A percentile compares a stretch with the other conserved stretches of the same genome.
These are phyloP conservation scores for Verticillium zaregamsianum DNA, from an alignment of 2,329 filamentous ascomycete genomes.

Conservation along the genomic window DNA sequence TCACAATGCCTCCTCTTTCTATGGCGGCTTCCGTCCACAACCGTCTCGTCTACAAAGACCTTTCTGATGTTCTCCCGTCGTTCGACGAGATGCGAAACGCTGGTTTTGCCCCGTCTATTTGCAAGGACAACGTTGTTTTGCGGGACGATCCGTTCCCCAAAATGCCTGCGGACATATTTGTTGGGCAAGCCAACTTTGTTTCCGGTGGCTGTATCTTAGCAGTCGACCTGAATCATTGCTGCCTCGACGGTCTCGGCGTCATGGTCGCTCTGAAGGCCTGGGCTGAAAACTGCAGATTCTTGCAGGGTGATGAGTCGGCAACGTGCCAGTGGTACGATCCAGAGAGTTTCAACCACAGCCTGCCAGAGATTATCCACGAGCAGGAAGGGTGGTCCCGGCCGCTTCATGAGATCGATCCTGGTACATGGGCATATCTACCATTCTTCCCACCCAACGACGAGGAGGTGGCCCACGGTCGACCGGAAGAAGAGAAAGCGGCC, in stretches of 20 bases:
- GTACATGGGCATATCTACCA: background rate
- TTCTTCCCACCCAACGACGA: background rate
- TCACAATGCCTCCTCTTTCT: slow-evolving; percentile 13
- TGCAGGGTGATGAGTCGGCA: slow-evolving; percentile 13
- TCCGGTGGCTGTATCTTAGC: slow-evolving; percentile 21
- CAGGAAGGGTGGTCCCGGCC: slow-evolving; percentile 15
- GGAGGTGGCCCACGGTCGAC: background rate
- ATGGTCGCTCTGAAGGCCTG: slow-evolving; percentile 22
- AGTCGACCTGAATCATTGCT: slow-evolving; percentile 7
- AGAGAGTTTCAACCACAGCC: slow-evolving; percentile 23
- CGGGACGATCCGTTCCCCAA: slow-evolving; percentile 21
- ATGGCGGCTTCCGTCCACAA: background rate
- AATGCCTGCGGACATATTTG: slow-evolving; percentile 22
- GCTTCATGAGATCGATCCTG: slow-evolving; percentile 14
- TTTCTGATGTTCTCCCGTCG: slow-evolving; percentile 14
- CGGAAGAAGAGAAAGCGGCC: background rate
- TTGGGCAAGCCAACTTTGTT: slow-evolving; percentile 26
- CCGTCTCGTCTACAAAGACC: background rate
- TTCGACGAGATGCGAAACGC: slow-evolving; percentile 18
- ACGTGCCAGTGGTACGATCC: slow-evolving; percentile 5
- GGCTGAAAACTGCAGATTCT: slow-evolving; percentile 24
- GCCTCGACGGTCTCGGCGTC: slow-evolving; percentile 21
- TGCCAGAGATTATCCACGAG: slow-evolving; percentile 22
- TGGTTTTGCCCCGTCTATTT: slow-evolving; percentile 15
- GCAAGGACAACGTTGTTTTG: background rate